Percentiles rank a stretch among this genome's conserved stretches.
Conservation (phyloP, 805 yeast genomes). For the Hemisphaericaspora nanyangensis region DNA sequence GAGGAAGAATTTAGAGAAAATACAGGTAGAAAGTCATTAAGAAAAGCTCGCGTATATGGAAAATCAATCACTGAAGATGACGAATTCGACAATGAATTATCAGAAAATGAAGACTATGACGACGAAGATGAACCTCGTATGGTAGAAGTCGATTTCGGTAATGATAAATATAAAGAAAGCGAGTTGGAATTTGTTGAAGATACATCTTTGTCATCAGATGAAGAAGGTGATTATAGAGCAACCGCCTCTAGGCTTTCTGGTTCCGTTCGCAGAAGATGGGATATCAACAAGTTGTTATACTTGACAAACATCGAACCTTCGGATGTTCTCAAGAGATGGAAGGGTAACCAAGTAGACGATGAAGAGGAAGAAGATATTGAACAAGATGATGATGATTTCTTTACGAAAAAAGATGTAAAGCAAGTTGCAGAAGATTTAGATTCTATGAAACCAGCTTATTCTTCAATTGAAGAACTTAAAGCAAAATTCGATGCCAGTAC, state of each 20-base stretch:
- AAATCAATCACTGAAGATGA: conserved; percentile 47
- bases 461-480: conserved; percentile 41
- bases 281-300: conserved; percentile 76
- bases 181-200: conserved; percentile 44
- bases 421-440: conserved; percentile 33
- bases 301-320: conserved; percentile 71
- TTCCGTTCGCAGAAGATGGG: conserved; percentile 56
- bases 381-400: conserved; percentile 52
- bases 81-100: conserved; percentile 38
- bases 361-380: conserved; percentile 41
- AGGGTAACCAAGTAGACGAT: conserved; percentile 41
- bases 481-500: conserved; percentile 41
- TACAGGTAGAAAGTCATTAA: conserved; percentile 61
- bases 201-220: conserved; percentile 42
- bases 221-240: conserved; percentile 34
- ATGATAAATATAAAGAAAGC: conserved; percentile 28
- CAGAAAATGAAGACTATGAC: conserved; percentile 39
- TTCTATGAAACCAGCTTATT: conserved; percentile 31
- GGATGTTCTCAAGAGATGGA: conserved; percentile 74
- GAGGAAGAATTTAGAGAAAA: conserved; percentile 27
- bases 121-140: conserved; percentile 38
- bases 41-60: conserved; percentile 59
- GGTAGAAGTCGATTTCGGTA: conserved; percentile 47
- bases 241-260: conserved; percentile 64
- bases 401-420: conserved; percentile 42